Conservation (phyloP, 1,139 yeast species). For the Yamadazyma triangularis region DNA sequence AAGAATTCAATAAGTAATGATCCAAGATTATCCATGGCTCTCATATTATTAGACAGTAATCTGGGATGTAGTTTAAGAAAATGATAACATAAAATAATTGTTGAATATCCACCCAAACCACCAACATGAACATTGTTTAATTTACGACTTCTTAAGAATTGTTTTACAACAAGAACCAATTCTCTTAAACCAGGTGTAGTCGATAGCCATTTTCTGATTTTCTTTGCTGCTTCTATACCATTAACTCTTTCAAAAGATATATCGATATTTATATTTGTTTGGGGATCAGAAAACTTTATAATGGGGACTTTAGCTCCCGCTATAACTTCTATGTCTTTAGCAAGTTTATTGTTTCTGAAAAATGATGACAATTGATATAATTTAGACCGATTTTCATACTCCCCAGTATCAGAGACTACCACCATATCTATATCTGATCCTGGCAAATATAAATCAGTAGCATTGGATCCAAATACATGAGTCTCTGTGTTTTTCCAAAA, state of each 20-base stretch:
- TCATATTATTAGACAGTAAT: slow-evolving; percentile 60
- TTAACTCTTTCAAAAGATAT: slow-evolving; percentile 86
- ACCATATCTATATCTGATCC: slow-evolving; percentile 98
- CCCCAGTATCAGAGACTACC: slow-evolving; percentile 59
- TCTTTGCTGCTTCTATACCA: slow-evolving; percentile 81
- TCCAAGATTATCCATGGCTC: slow-evolving; percentile 75
- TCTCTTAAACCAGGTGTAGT: slow-evolving; percentile 81
- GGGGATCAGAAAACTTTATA: slow-evolving; percentile 81
- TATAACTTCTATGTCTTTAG: slow-evolving; percentile 76
- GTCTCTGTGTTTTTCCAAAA: slow-evolving; percentile 83
- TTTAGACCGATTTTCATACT: slow-evolving; percentile 62
- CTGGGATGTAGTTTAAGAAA: slow-evolving; percentile 81
- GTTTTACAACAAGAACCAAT: slow-evolving; percentile 79
- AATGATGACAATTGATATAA: slow-evolving; percentile 73
- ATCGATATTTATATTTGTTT: slow-evolving; percentile 74
- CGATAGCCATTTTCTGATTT: slow-evolving; percentile 71
- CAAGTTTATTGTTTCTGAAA: slow-evolving; percentile 59
- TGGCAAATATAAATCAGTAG: slow-evolving; percentile 90
- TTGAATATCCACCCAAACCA: slow-evolving; percentile 93
- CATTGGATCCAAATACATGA: slow-evolving; percentile 91
- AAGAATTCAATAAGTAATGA: slow-evolving; percentile 87
- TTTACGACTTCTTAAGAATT: slow-evolving; percentile 73
- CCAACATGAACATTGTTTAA: slow-evolving; percentile 94
- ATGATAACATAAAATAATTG: slow-evolving; percentile 81
- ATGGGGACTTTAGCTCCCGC: slow-evolving; percentile 95